A percentile compares a stretch with the other conserved stretches of the same genome.
Conservation (phyloP, 345 rosid genomes). For the Viola odorata region DNA sequence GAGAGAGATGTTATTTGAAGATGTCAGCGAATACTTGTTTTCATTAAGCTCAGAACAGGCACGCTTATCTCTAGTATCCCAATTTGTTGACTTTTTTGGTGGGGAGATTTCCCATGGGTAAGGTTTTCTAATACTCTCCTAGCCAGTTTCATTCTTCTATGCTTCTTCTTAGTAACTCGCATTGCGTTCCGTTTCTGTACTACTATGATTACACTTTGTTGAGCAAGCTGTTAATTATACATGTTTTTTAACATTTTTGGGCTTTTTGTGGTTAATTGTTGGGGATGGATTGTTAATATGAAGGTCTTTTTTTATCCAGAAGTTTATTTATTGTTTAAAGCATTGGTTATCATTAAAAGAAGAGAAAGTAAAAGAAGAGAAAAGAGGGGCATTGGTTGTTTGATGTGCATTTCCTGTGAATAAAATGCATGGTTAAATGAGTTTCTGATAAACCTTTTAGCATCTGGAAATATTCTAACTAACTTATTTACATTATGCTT, state of each 20-base stretch:
- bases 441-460: neutral
- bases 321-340: too few species aligned
- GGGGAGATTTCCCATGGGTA: constrained; percentile 63
- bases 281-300: neutral
- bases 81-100: constrained; percentile 83
- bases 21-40: constrained; percentile 68
- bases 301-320: neutral
- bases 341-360: too few species aligned
- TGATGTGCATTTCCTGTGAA: too few species aligned
- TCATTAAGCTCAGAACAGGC: constrained; percentile 66
- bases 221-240: neutral
- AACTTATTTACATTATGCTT: too few species aligned
- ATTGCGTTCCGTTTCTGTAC: neutral
- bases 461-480: neutral
- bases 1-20: constrained; percentile 72
- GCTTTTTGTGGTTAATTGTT: too few species aligned
- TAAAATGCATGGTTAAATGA: too few species aligned
- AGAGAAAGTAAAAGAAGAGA: too few species aligned
- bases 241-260: neutral
- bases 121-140: constrained; percentile 1
- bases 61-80: constrained; percentile 60
- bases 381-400: too few species aligned
- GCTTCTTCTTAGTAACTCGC: neutral
- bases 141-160: neutral
- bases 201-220: neutral